Percentiles rank a stretch among this genome's conserved stretches.
These are phyloP conservation scores for Hanseniaspora vineae DNA, from an alignment of 805 yeast species.

Conservation along the genomic window DNA sequence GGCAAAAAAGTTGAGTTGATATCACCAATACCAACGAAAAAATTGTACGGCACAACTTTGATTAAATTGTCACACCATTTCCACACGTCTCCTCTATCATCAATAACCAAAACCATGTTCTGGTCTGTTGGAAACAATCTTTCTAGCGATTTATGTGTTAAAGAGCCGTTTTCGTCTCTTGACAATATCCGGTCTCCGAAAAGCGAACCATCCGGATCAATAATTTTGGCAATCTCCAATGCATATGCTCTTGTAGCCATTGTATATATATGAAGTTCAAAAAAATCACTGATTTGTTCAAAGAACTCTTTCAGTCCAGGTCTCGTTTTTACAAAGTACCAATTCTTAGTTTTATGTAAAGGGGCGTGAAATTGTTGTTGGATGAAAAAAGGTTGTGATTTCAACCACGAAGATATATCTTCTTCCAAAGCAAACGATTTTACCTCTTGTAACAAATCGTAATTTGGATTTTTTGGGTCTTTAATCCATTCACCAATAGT, in stretches of 20 bases:
- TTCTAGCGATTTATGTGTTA: constrained; percentile 78
- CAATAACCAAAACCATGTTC: constrained; percentile 90
- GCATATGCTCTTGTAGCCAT: constrained; percentile 98
- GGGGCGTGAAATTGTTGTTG: constrained; percentile 46
- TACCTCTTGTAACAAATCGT: constrained; percentile 74
- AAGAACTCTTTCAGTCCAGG: constrained; percentile 78
- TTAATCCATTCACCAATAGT: constrained; percentile 93
- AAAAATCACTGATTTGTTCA: constrained; percentile 44
- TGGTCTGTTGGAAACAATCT: constrained; percentile 92
- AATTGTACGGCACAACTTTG: constrained; percentile 89
- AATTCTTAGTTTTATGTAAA: constrained; percentile 35
- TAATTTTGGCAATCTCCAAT: constrained; percentile 71
- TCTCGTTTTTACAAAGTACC: constrained; percentile 86
- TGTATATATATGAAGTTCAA: constrained; percentile 90
- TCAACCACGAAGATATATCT: constrained; percentile 26
- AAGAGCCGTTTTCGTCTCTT: constrained; percentile 87
- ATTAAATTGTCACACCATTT: constrained; percentile 87
- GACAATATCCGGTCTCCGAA: constrained; percentile 88
- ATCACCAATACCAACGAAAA: constrained; percentile 95
- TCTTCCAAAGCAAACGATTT: constrained; percentile 67
- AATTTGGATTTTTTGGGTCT: constrained; percentile 76
- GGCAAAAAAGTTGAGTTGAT: constrained; percentile 89
- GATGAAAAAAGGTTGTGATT: constrained; percentile 30
- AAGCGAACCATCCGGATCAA: constrained; percentile 76
- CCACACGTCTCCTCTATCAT: constrained; percentile 98